A percentile compares a stretch with the other conserved stretches of the same genome.
Evolutionary conservation across 1,284 basidiomycete genomes (phyloP).

Genomic region (Marasmius fiardii): DNA sequence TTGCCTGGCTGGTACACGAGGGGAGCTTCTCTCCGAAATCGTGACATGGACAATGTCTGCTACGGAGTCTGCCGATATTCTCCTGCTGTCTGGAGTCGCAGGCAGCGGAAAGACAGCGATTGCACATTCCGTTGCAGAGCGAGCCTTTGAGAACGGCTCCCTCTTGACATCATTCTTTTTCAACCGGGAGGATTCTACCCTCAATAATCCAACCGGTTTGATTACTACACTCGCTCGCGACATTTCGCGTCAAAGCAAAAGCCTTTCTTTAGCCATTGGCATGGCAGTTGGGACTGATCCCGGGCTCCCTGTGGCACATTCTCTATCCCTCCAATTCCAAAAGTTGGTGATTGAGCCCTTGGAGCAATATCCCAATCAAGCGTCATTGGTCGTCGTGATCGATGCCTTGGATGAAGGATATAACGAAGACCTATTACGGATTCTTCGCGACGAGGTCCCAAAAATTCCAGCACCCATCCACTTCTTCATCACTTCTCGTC

Average conservation of each 20-base stretch:
- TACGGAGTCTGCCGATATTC: constrained; percentile 7
- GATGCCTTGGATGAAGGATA: constrained; percentile 21
- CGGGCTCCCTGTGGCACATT: constrained; percentile 1
- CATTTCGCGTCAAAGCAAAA: constrained; percentile 6
- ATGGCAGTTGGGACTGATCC: constrained; percentile 10
- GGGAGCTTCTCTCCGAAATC: constrained; percentile 12
- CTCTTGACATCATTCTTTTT: constrained; percentile 20
- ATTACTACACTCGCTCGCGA: constrained; percentile 18
- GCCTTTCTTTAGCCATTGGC: constrained; percentile 6
- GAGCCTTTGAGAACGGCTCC: constrained; percentile 6
- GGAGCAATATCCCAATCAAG: constrained; percentile 4
- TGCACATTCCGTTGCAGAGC: constrained; percentile 19
- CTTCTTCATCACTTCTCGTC: constrained; percentile 18
- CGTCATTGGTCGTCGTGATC: constrained; percentile 9
- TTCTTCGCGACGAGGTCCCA: constrained; percentile 13
- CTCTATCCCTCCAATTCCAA: constrained; percentile 16
- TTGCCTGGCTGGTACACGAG: constrained; percentile 17
- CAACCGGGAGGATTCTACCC: constrained; percentile 3
- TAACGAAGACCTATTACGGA: constrained; percentile 11
- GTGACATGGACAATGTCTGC: constrained; percentile 12
- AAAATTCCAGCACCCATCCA: constrained; percentile 16
- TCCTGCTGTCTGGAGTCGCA: constrained; percentile 17
- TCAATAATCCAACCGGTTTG: constrained; percentile 9
- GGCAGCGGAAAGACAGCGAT: constrained; percentile 21
- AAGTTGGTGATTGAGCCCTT: constrained; percentile 16